Evolutionary conservation across 2,329 filamentous ascomycete species (phyloP).

Genomic region (Aureobasidium uvarum): DNA sequence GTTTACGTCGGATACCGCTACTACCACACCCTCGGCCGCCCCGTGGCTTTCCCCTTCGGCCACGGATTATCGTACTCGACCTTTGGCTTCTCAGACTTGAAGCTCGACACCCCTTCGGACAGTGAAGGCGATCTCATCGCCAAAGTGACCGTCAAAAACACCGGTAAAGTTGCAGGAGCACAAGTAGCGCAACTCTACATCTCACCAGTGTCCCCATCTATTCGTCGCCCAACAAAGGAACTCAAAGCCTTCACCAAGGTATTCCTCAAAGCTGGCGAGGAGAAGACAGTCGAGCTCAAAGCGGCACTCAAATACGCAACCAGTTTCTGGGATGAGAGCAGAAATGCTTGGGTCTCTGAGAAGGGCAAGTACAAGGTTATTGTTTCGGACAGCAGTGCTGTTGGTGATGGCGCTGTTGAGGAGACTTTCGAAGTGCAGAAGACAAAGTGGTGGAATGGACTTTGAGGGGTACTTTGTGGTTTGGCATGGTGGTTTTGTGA

Average conservation of each 20-base stretch:
- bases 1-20: constrained; percentile 71
- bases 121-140: constrained; percentile 52
- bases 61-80: constrained; percentile 75
- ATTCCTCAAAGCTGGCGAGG: constrained; percentile 57
- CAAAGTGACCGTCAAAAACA: constrained; percentile 55
- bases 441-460: constrained; percentile 66
- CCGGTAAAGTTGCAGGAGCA: constrained; percentile 56
- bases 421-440: constrained; percentile 57
- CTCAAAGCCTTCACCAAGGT: constrained; percentile 68
- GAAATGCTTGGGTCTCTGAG: constrained; percentile 64
- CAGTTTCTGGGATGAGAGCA: constrained; percentile 68
- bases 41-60: constrained; percentile 70
- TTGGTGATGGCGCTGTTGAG: constrained; percentile 43
- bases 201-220: constrained; percentile 59
- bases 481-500: not conserved
- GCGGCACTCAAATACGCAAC: constrained; percentile 63
- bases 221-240: constrained; percentile 69
- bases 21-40: constrained; percentile 62
- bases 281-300: constrained; percentile 56
- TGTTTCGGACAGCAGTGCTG: constrained; percentile 52
- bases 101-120: constrained; percentile 46
- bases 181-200: constrained; percentile 70
- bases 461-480: constrained; percentile 42
- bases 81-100: constrained; percentile 63
- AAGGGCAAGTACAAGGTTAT: constrained; percentile 63